Evolutionary conservation across 257 asterid species (phyloP).

Genomic region (Oldenlandia corymbosa): DNA sequence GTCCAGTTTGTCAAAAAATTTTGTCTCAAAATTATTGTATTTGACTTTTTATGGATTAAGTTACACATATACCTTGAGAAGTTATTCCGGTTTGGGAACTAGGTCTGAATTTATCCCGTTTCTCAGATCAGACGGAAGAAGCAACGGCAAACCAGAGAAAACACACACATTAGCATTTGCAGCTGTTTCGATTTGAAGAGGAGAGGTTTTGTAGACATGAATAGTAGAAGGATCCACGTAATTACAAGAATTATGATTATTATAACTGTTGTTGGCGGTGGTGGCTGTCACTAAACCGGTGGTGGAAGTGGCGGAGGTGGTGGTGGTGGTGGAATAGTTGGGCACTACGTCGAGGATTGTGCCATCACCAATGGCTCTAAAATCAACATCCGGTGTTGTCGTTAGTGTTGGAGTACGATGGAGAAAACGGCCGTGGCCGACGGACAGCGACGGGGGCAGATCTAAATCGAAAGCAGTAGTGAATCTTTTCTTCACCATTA

Average conservation of each 20-base stretch:
- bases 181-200: background rate
- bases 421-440: too few species aligned
- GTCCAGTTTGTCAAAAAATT: too few species aligned
- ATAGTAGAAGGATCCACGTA: conserved; percentile 20
- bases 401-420: conserved; percentile 14
- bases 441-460: too few species aligned
- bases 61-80: too few species aligned
- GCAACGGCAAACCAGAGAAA: conserved; percentile 86
- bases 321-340: conserved; percentile 69
- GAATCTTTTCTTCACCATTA: too few species aligned
- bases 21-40: too few species aligned
- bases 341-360: conserved; percentile 21
- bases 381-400: conserved; percentile 12
- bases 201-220: conserved; percentile 12
- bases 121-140: conserved; percentile 56
- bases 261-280: too few species aligned
- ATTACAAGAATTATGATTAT: background rate
- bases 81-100: too few species aligned
- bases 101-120: conserved; percentile 20
- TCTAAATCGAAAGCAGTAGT: too few species aligned
- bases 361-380: background rate
- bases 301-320: too few species aligned
- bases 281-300: too few species aligned
- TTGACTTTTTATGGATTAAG: too few species aligned
- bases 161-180: conserved; percentile 46